A percentile compares a stretch with the other conserved stretches of the same genome.
Evolutionary conservation across 2,329 filamentous ascomycete genomes (phyloP).

Genomic region (Graphiopsis chlorocephala): DNA sequence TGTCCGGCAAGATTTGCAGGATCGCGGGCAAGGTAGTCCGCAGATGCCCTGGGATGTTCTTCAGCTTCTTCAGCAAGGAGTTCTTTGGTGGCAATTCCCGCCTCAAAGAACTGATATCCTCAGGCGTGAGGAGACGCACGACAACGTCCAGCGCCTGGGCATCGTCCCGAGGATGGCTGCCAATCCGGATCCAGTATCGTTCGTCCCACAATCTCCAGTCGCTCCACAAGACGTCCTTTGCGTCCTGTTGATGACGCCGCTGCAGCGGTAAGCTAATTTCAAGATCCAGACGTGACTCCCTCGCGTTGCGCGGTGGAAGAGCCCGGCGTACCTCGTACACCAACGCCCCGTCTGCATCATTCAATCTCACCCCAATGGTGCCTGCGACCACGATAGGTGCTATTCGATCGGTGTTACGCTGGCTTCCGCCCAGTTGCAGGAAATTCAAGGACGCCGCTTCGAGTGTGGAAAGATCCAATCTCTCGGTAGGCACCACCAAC

Average conservation of each 20-base stretch:
- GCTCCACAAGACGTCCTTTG: conserved; percentile 17
- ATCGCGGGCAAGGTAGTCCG: conserved; percentile 44
- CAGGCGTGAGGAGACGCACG: conserved; percentile 40
- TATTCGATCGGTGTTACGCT: neutral
- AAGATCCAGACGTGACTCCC: neutral
- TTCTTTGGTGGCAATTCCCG: neutral
- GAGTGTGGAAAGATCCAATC: conserved; percentile 44
- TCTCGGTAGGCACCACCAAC: conserved; percentile 48
- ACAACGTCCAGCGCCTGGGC: conserved; percentile 13
- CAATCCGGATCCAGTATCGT: conserved; percentile 55
- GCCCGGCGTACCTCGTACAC: neutral
- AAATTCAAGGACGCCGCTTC: conserved; percentile 40
- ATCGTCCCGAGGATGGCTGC: conserved; percentile 17
- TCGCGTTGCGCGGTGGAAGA: neutral
- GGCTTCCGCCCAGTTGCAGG: conserved; percentile 36
- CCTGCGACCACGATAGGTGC: neutral
- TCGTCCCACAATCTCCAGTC: conserved; percentile 52
- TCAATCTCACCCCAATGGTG: neutral
- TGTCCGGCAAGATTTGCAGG: conserved; percentile 14
- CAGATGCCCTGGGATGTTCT: conserved; percentile 34
- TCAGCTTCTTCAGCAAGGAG: neutral
- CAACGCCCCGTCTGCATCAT: neutral
- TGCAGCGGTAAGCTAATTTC: neutral
- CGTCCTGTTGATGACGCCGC: neutral
- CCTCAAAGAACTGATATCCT: conserved; percentile 27